phyloP scores from a whole-genome alignment of 2,329 filamentous ascomycete species.

The Aspergillus piperis region DNA sequence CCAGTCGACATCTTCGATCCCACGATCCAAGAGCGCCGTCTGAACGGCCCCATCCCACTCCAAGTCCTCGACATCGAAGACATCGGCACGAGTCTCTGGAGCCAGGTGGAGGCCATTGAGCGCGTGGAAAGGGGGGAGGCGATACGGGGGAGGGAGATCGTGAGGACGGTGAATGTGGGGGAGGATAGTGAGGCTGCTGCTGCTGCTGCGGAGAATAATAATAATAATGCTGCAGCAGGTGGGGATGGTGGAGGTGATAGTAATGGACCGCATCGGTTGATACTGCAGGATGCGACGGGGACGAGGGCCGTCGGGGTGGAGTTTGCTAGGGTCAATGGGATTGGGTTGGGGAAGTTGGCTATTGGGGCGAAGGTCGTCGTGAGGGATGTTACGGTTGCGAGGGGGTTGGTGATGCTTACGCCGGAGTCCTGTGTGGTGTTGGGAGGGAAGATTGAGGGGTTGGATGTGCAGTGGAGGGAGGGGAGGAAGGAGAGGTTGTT shows the following conservation, averaged over 20 bases:
- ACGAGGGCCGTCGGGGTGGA: conserved; percentile 72
- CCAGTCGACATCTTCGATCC: conserved; percentile 61
- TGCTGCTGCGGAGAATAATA: not conserved
- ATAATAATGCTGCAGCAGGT: conserved; percentile 1
- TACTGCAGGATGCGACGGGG: conserved; percentile 78
- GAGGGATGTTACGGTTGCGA: conserved; percentile 63
- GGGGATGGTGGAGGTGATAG: conserved; percentile 18
- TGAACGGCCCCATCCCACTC: conserved; percentile 67
- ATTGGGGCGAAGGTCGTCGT: conserved; percentile 85
- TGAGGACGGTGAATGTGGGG: conserved; percentile 66
- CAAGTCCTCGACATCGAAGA: conserved; percentile 89
- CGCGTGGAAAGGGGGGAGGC: conserved; percentile 54
- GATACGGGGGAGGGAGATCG: conserved; percentile 72
- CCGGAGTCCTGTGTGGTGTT: conserved; percentile 67
- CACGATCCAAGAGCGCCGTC: conserved; percentile 54
- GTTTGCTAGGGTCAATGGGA: conserved; percentile 62
- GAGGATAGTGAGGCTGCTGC: conserved; percentile 46
- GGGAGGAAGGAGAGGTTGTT: conserved; percentile 70
- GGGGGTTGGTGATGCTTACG: conserved; percentile 78
- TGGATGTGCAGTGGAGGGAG: conserved; percentile 76
- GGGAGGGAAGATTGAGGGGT: conserved; percentile 82
- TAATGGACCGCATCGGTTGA: conserved; percentile 71
- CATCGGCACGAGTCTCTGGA: conserved; percentile 75
- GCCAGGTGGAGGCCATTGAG: conserved; percentile 74
- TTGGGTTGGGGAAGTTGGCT: conserved; percentile 60